Percentiles rank a stretch among this genome's conserved stretches.
phyloP scores from a whole-genome alignment of 805 yeast genomes.

The Candida parachauliodes region DNA sequence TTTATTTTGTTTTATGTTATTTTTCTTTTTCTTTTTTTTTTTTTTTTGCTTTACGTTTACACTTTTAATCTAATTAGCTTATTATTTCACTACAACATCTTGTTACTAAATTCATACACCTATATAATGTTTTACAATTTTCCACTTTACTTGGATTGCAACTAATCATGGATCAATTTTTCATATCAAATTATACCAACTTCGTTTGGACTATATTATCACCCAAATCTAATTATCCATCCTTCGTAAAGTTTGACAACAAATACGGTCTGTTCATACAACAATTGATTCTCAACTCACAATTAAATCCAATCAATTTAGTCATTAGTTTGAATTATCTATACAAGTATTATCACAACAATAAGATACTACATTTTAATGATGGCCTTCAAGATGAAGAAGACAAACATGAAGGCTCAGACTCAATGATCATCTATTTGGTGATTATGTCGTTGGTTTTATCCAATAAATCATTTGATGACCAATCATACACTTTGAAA shows the following conservation, averaged over 20 bases:
- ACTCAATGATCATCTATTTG: constrained; percentile 18
- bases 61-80: too few relatives aligned
- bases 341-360: constrained; percentile 15
- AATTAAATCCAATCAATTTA: constrained; percentile 19
- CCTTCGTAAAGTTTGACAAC: constrained; percentile 6
- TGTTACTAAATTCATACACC: too few relatives aligned
- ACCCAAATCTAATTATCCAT: not conserved
- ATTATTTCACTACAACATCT: too few relatives aligned
- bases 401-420: too few relatives aligned
- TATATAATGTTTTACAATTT: too few relatives aligned
- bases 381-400: not conserved
- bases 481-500: constrained; percentile 47
- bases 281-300: constrained; percentile 14
- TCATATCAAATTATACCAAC: constrained; percentile 7
- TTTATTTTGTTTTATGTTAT: too few relatives aligned
- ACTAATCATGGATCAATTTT: constrained; percentile 11
- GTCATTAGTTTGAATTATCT: constrained; percentile 23
- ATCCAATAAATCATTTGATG: constrained; percentile 44
- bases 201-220: constrained; percentile 8
- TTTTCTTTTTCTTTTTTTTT: too few relatives aligned
- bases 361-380: not conserved
- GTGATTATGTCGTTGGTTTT: constrained; percentile 24
- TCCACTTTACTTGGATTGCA: too few relatives aligned
- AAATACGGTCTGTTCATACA: constrained; percentile 9
- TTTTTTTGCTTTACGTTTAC: too few relatives aligned